phyloP scores from a whole-genome alignment of 2,329 filamentous ascomycete genomes.

The Penicillium brasilianum region DNA sequence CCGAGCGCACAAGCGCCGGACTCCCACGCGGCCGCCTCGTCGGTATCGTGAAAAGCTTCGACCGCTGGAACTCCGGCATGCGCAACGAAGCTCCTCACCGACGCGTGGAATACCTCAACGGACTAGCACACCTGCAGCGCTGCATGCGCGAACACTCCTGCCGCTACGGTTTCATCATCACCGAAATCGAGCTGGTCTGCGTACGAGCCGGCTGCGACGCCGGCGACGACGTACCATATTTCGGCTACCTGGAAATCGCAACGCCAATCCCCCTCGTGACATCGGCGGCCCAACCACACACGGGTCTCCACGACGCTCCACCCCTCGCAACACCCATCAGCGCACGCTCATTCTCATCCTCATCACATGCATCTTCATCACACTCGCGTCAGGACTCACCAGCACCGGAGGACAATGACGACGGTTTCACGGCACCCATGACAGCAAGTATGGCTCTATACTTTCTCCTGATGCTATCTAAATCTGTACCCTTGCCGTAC shows the following conservation, averaged over 20 bases:
- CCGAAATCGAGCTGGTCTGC: constrained; percentile 91
- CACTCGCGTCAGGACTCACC: constrained; percentile 30
- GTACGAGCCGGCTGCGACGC: constrained; percentile 76
- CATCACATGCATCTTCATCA: constrained; percentile 22
- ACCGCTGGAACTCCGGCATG: constrained; percentile 96
- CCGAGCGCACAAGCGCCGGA: constrained; percentile 54
- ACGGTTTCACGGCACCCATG: constrained; percentile 45
- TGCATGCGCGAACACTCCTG: constrained; percentile 93
- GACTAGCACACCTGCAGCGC: constrained; percentile 82
- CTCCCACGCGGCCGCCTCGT: constrained; percentile 68
- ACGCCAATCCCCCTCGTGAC: constrained; percentile 61
- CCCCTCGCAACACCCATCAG: constrained; percentile 40
- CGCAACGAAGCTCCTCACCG: constrained; percentile 82
- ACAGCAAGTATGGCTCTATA: constrained; percentile 66
- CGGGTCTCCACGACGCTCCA: constrained; percentile 20
- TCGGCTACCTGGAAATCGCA: constrained; percentile 83
- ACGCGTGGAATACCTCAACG: constrained; percentile 86
- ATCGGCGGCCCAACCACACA: constrained; percentile 25
- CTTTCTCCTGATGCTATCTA: constrained; percentile 69
- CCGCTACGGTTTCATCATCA: constrained; percentile 94
- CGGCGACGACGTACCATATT: constrained; percentile 70
- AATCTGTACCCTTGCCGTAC: constrained; percentile 62
- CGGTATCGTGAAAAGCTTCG: constrained; percentile 87
- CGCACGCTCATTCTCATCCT: constrained; percentile 36
- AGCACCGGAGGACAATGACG: constrained; percentile 11